Percentiles rank a stretch among this genome's conserved stretches.
Conservation (phyloP, 1,139 yeast species). For the Lodderomyces parapsilosis region DNA sequence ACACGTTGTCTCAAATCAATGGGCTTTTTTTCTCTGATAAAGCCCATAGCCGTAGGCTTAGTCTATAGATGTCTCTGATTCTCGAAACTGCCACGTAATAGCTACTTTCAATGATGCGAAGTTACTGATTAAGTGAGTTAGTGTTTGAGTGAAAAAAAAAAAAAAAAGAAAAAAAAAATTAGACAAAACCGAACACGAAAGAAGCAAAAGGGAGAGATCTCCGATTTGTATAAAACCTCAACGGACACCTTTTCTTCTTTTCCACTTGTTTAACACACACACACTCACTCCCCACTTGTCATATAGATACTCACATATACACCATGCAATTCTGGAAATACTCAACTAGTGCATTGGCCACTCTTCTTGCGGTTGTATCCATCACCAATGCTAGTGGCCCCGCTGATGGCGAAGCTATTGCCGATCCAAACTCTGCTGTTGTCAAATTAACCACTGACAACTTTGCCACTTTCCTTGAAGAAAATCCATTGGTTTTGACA, state of each 20-base stretch:
- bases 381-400: slow-evolving; percentile 39
- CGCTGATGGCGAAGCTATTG: slow-evolving; percentile 59
- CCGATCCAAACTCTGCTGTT: slow-evolving; percentile 85
- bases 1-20: neutral
- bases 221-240: too few relatives aligned
- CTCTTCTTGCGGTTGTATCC: slow-evolving; percentile 37
- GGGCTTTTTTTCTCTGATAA: neutral
- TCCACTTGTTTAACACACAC: neutral
- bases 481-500: slow-evolving; percentile 80
- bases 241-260: neutral
- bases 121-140: too few relatives aligned
- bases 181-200: too few relatives aligned
- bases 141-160: too few relatives aligned
- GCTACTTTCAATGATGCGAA: too few relatives aligned
- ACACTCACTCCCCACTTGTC: neutral
- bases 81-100: neutral
- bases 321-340: slow-evolving; percentile 44
- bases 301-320: neutral
- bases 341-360: slow-evolving; percentile 38
- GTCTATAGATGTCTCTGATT: neutral
- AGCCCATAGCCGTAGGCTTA: neutral
- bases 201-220: neutral
- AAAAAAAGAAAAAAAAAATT: too few relatives aligned
- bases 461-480: slow-evolving; percentile 64
- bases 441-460: slow-evolving; percentile 64